These are phyloP conservation scores for Thermoascus crustaceus DNA, from an alignment of 2,329 filamentous ascomycete species.

Conservation along the genomic window DNA sequence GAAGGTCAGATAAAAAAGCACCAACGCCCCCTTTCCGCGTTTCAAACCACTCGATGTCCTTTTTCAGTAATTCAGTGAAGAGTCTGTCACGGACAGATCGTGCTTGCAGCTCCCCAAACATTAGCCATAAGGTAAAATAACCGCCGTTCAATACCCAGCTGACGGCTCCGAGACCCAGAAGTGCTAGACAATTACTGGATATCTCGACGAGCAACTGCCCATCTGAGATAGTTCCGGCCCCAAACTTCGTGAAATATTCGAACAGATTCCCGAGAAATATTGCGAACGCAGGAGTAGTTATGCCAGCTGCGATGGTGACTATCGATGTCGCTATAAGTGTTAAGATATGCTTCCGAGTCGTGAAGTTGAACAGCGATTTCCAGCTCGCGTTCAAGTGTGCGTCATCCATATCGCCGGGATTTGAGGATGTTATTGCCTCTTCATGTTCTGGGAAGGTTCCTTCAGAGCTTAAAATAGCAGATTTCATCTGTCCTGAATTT, in stretches of 20 bases:
- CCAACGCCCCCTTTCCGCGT: constrained; percentile 60
- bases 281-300: constrained; percentile 56
- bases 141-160: constrained; percentile 60
- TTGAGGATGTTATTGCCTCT: no score
- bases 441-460: no score
- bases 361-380: constrained; percentile 64
- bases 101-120: constrained; percentile 75
- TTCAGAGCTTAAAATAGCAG: no score
- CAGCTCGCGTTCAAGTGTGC: constrained; percentile 26
- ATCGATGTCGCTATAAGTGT: constrained; percentile 48
- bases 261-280: constrained; percentile 70
- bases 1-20: constrained; percentile 61
- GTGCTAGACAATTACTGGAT: constrained; percentile 52
- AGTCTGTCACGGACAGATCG: constrained; percentile 54
- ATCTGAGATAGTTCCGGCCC: constrained; percentile 44
- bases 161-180: constrained; percentile 55
- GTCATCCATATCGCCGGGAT: no score
- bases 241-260: constrained; percentile 59
- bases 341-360: constrained; percentile 50
- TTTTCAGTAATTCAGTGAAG: constrained; percentile 61
- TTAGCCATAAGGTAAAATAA: constrained; percentile 63
- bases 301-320: constrained; percentile 52
- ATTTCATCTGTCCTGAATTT: no score
- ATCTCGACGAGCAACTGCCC: constrained; percentile 49
- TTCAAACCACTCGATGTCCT: constrained; percentile 79